A percentile compares a stretch with the other conserved stretches of the same genome.
These are phyloP conservation scores for Colletotrichum sp. DNA, from an alignment of 2,329 filamentous ascomycete genomes.

Conservation along the genomic window DNA sequence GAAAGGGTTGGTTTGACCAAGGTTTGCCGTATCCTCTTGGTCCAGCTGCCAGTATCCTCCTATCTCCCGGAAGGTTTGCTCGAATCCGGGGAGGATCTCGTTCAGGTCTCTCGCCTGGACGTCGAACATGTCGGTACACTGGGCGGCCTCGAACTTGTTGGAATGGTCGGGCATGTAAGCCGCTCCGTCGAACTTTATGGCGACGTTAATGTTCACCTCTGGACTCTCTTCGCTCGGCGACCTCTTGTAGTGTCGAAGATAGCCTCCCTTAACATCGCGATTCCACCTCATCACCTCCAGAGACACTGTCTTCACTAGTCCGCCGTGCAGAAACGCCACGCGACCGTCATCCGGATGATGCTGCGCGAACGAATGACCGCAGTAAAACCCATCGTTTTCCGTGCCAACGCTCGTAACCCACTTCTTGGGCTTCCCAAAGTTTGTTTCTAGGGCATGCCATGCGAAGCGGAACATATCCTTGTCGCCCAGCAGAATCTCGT, in stretches of 20 bases:
- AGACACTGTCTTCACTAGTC: background rate
- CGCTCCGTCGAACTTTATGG: conserved; percentile 9
- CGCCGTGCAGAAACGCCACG: conserved; percentile 5
- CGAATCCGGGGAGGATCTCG: conserved; percentile 6
- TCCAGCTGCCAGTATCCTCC: conserved; percentile 17
- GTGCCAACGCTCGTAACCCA: conserved; percentile 11
- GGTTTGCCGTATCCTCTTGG: background rate
- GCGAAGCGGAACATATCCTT: conserved; percentile 19
- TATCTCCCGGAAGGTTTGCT: conserved; percentile 3
- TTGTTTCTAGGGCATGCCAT: background rate
- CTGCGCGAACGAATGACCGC: conserved; percentile 11
- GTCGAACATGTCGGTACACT: conserved; percentile 11
- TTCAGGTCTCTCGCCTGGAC: background rate
- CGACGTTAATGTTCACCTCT: background rate
- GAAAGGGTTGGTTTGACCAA: background rate
- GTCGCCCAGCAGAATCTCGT: conserved; percentile 1
- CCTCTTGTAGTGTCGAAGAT: conserved; percentile 3
- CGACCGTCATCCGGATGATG: conserved; percentile 11
- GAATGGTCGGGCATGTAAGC: background rate
- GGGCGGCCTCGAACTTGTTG: background rate
- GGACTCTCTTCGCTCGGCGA: background rate
- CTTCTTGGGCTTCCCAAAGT: background rate
- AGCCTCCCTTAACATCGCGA: conserved; percentile 2
- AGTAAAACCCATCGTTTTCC: conserved; percentile 10
- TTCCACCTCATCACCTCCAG: conserved; percentile 9